phyloP scores from a whole-genome alignment of 805 yeast genomes.

The Metschnikowia continentalis region DNA sequence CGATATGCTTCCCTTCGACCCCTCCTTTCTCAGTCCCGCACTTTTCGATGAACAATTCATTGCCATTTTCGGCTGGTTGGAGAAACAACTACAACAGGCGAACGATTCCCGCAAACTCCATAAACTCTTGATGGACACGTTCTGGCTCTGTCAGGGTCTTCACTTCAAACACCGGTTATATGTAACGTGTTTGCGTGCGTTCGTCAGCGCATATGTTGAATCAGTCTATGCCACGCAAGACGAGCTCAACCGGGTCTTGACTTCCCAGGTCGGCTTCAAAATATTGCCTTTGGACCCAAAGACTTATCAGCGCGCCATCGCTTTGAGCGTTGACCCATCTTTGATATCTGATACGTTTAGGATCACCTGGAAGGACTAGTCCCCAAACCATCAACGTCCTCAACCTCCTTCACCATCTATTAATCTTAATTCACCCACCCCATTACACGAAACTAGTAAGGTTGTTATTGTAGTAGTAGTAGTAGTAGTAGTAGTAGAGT shows the following conservation, averaged over 20 bases:
- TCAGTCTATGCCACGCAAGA: conserved; percentile 7
- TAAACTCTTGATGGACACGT: conserved; percentile 1
- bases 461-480: too few relatives aligned
- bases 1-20: conserved; percentile 7
- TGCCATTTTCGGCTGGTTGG: conserved; percentile 7
- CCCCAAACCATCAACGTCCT: too few relatives aligned
- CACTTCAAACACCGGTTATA: neutral
- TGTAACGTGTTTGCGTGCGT: conserved; percentile 7
- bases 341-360: neutral
- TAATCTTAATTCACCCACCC: too few relatives aligned
- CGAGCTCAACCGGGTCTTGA: conserved; percentile 1
- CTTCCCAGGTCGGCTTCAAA: neutral
- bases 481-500: too few relatives aligned
- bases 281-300: neutral
- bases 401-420: too few relatives aligned
- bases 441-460: too few relatives aligned
- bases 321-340: neutral
- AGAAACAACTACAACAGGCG: neutral
- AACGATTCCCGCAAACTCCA: neutral
- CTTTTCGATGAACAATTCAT: conserved; percentile 8
- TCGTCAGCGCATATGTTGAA: conserved; percentile 7
- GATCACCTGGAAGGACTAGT: neutral
- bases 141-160: conserved; percentile 3
- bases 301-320: neutral
- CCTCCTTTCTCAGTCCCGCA: neutral